Evolutionary conservation across 2,329 filamentous ascomycete species (phyloP), one percentile per base, ranked within the genome.

Genomic region (Cladosporium oxysporum): DNA sequence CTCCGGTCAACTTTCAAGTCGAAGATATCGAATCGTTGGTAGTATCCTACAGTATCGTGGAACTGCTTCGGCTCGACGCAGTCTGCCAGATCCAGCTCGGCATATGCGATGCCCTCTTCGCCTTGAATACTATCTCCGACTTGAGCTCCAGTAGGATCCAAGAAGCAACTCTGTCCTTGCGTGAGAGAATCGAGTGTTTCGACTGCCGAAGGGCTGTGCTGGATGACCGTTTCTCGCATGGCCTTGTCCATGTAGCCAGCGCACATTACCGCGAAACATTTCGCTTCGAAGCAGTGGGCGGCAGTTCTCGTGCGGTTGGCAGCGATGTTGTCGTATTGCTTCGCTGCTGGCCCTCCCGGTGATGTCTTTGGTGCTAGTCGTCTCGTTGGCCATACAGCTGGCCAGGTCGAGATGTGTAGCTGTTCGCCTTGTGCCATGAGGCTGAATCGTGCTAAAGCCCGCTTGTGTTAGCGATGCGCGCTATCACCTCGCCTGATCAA

Each of bases 281-380:
- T 87, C 0, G 82, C 84, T 64, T 87, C 85, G 68, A 87, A 87
- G 68, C 84, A 86, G 71, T 87, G 84, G 0, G 83, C 83, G 0
- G 83, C 83, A 2, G 83, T 81, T 2, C 85, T 76, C 0, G 77
- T 83, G n/a, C 79, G 76, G 67, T 87, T 87, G 0, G 84, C 84
- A 0, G 81, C 76, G 1, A 85, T 75, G 66, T 87, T 86, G 68
- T 87, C 83, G 68, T 85, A 87, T 52, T 85, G 83, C 64, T 70
- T 74, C 7, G 62, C 66, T 69, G 21, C 35, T 59, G 5, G 35
- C 57, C 23, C 50, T 12, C 29, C 53, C 6, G n/a, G 18, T 18
- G 11, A n/a, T n/a, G 5, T 21, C 18, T 55, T 55, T 21, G 59
- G 12, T 12, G 49, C 57, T 11, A 61, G 58, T 11, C 67, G 55